A percentile compares a stretch with the other conserved stretches of the same genome.
Conservation (phyloP, 1,284 basidiomycete species). For the Naganishia albida region DNA sequence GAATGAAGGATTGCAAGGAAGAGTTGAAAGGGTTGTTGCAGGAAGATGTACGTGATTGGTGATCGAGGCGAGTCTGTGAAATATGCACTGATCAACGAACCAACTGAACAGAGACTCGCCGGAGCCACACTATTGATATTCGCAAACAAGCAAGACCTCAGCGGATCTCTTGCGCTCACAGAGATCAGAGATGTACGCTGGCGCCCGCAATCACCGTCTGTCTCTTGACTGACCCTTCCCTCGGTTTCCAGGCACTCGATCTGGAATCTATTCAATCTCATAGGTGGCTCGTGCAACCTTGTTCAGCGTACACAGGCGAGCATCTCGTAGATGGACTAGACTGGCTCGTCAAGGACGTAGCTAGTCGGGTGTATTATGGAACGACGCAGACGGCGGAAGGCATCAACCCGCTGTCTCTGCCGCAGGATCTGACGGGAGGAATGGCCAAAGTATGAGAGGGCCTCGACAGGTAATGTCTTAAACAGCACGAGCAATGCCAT, state of each 20-base stretch:
- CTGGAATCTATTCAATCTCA: slow-evolving; percentile 77
- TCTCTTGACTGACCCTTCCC: not conserved
- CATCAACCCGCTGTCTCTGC: slow-evolving; percentile 6
- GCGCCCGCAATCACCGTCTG: no score
- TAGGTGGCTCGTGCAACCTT: slow-evolving; percentile 85
- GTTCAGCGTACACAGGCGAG: slow-evolving; percentile 85
- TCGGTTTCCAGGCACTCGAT: slow-evolving; percentile 65
- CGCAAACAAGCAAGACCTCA: slow-evolving; percentile 98
- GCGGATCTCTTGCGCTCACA: slow-evolving; percentile 74
- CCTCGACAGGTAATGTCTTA: not conserved
- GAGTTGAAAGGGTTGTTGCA: slow-evolving; percentile 82
- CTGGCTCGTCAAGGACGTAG: slow-evolving; percentile 93
- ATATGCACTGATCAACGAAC: slow-evolving; percentile 1
- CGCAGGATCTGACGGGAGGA: not conserved
- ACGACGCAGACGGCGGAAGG: slow-evolving; percentile 12
- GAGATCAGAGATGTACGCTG: slow-evolving; percentile 77
- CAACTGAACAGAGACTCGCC: slow-evolving; percentile 68
- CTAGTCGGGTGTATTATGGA: slow-evolving; percentile 60
- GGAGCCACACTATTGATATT: slow-evolving; percentile 94
- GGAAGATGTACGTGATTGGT: slow-evolving; percentile 77
- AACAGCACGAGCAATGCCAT: not conserved
- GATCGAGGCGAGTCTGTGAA: slow-evolving; percentile 35
- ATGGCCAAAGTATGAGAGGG: not conserved
- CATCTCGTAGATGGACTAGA: slow-evolving; percentile 83
- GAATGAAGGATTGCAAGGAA: slow-evolving; percentile 83